Percentiles rank a stretch among this genome's conserved stretches.
phyloP scores from a whole-genome alignment of 495 filamentous ascomycete species.

The Tuber brumale region DNA sequence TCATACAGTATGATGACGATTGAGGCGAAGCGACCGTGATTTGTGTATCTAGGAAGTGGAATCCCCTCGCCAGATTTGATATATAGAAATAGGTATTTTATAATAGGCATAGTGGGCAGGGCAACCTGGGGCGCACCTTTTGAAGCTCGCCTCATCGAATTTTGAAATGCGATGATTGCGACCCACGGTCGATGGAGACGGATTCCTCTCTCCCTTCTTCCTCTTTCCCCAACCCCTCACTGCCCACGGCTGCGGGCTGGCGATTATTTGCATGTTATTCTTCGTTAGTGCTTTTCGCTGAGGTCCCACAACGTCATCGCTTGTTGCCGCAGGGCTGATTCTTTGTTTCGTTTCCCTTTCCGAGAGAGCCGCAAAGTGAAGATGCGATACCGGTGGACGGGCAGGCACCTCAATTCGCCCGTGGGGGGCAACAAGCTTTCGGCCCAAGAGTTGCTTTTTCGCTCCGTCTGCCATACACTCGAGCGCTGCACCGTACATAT shows the following conservation, averaged over 20 bases:
- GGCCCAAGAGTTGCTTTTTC: neutral
- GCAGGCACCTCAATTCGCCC: neutral
- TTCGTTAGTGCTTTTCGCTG: neutral
- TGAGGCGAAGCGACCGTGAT: neutral
- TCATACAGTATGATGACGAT: neutral
- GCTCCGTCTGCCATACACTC: neutral
- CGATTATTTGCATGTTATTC: neutral
- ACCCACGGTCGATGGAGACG: neutral
- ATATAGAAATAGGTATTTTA: neutral
- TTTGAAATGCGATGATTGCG: neutral
- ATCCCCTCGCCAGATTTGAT: neutral
- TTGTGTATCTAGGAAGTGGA: neutral
- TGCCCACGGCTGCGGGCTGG: neutral
- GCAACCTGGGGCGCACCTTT: neutral
- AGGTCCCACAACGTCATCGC: conserved; percentile 2
- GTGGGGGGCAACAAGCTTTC: neutral
- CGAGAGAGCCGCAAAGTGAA: neutral
- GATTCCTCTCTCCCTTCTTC: too few species aligned
- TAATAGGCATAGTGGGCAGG: neutral
- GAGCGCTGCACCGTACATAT: neutral
- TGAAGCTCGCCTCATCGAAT: neutral
- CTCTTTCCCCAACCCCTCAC: too few species aligned
- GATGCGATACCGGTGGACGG: neutral
- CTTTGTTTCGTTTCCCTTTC: neutral
- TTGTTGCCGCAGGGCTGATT: neutral